Conservation (phyloP, 495 filamentous ascomycete genomes). For the Xylaria curta region DNA sequence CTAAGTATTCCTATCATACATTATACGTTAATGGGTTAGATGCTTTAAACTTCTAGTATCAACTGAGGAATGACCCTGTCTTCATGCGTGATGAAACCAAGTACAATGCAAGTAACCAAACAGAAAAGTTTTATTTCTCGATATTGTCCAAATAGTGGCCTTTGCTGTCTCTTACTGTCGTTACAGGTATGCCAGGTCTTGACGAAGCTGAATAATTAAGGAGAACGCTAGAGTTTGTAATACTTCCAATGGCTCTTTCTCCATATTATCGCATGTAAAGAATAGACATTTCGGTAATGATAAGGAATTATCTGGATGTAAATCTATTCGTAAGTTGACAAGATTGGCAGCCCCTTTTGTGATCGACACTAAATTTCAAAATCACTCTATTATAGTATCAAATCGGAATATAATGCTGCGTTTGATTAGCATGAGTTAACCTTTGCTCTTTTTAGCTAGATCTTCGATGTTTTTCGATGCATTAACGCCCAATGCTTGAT, state of each 20-base stretch:
- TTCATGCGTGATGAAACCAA: neutral
- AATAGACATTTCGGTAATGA: neutral
- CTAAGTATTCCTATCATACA: neutral
- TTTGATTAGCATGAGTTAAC: too few species aligned
- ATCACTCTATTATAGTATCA: neutral
- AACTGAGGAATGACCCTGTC: neutral
- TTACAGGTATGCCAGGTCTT: neutral
- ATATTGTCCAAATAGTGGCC: neutral
- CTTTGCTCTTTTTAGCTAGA: too few species aligned
- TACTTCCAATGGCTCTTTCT: neutral
- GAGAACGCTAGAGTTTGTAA: neutral
- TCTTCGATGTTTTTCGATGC: too few species aligned
- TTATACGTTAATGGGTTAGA: neutral
- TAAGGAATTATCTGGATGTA: neutral
- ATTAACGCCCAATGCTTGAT: neutral
- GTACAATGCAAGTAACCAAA: neutral
- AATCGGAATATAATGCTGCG: too few species aligned
- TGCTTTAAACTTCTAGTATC: neutral
- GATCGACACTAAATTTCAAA: neutral
- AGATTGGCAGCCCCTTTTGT: neutral
- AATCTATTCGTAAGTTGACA: neutral
- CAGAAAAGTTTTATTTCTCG: neutral
- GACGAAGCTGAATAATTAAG: neutral
- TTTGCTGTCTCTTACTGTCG: neutral
- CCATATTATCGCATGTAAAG: neutral